phyloP scores from a whole-genome alignment of 1,284 basidiomycete genomes.

The Melanopsichium pennsylvanicum region DNA sequence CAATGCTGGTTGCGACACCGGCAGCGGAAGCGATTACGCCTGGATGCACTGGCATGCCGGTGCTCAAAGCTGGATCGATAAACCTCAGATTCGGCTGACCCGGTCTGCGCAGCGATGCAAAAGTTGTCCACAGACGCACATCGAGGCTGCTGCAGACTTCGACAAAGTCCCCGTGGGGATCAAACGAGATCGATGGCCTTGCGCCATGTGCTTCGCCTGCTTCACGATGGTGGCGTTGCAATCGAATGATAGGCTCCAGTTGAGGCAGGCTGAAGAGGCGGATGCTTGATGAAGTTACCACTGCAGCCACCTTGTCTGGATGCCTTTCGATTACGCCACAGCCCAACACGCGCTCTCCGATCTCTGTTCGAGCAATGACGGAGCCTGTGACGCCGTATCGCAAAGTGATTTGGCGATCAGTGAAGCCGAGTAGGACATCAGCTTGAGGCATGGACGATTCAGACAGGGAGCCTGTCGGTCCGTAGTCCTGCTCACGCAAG shows the following conservation, averaged over 20 bases:
- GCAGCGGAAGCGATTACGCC: conserved; percentile 46
- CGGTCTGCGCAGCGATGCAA: conserved; percentile 49
- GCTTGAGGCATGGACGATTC: conserved; percentile 21
- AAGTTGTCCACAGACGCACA: conserved; percentile 57
- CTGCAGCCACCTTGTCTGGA: conserved; percentile 42
- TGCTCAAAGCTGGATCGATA: conserved; percentile 14
- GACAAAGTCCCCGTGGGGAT: conserved; percentile 54
- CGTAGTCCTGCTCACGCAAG: conserved; percentile 43
- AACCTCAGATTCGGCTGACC: conserved; percentile 50
- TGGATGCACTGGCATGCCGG: conserved; percentile 50
- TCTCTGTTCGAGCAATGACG: conserved; percentile 34
- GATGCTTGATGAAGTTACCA: conserved; percentile 49
- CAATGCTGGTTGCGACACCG: conserved; percentile 52
- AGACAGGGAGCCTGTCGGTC: conserved; percentile 3
- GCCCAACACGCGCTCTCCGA: conserved; percentile 46
- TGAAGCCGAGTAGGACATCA: conserved; percentile 35
- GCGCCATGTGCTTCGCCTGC: conserved; percentile 35
- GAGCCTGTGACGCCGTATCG: conserved; percentile 53
- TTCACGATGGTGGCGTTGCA: conserved; percentile 55
- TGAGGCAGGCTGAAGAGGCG: conserved; percentile 50
- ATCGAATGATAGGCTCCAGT: conserved; percentile 45
- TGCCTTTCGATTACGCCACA: conserved; percentile 48
- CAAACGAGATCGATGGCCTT: conserved; percentile 35
- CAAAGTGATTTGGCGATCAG: conserved; percentile 22
- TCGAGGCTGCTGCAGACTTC: conserved; percentile 57